Evolutionary conservation across 306 rosid genomes (phyloP), one percentile per base, ranked within the genome.

Genomic region (Citrullus amarus): DNA sequence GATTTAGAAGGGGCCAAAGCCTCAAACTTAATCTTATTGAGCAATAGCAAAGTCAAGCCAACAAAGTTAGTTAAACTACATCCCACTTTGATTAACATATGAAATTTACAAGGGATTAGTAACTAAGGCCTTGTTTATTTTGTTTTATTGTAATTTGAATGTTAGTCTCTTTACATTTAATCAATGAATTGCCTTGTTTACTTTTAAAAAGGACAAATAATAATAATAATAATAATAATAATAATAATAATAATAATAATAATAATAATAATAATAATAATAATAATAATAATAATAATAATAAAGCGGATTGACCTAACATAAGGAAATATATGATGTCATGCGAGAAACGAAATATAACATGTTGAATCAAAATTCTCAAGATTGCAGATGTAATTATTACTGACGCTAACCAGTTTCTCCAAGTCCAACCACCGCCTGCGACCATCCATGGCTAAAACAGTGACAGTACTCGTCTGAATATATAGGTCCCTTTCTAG

Each of bases 391-490:
- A 69, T 63, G 79, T 74, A 86, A 69, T 9, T 76, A 28, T 17
- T 75, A 38, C 56, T 36, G 79, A 78, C 75, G 80, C 85, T 85
- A 79, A 96, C 99, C 97, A 92, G 84, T 86, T 92, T 91, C 79
- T 87, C 89, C 83, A 92, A 82, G 87, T 96, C 98, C 92, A 96
- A 81, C 99, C 99, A 96, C 81, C 98, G 88, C 82, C 97, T 88
- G 71, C 99, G 92, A 86, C 99, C 99, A 88, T 96, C 99, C 99
- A 96, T 96, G 68, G 99, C 99, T 84, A 96, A 86, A 76, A 96
- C 92, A 72, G 99, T 83, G 79, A 96, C 91, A 41, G 89, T 91
- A 80, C 85, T 82, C 41, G 87, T 90, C 86, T 90, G 86, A 79
- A 96, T 91, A 85, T 90, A 91, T 53, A 96, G 84, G 82, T 96